These are phyloP conservation scores for Rhododendron ovatum DNA, from an alignment of 148 eudicot genomes.

Conservation along the genomic window DNA sequence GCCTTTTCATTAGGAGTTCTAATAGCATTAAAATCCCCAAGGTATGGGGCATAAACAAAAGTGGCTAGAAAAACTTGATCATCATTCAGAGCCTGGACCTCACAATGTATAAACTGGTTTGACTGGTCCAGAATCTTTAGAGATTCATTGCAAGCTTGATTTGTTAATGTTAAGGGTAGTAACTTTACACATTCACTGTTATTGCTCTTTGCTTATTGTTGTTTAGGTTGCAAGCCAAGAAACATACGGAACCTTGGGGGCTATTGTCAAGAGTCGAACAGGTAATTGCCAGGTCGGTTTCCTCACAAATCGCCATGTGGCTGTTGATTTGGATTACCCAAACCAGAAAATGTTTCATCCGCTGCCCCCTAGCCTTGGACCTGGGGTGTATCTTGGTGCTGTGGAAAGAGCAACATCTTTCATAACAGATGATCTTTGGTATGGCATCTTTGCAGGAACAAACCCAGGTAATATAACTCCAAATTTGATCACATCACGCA, in stretches of 20 bases:
- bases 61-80: too few relatives aligned
- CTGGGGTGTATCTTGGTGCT: conserved; percentile 71
- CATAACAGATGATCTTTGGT: conserved; percentile 67
- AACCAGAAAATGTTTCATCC: conserved; percentile 78
- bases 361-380: conserved; percentile 70
- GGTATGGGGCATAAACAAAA: too few relatives aligned
- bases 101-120: too few relatives aligned
- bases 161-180: background rate
- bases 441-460: conserved; percentile 65
- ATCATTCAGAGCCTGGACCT: too few relatives aligned
- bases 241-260: conserved; percentile 66
- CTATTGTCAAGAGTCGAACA: conserved; percentile 67
- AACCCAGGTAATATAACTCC: conserved; percentile 54
- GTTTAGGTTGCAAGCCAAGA: conserved; percentile 65
- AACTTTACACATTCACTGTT: background rate
- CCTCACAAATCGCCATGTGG: conserved; percentile 69
- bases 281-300: conserved; percentile 61
- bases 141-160: too few relatives aligned
- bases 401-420: conserved; percentile 75
- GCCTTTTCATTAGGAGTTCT: too few relatives aligned
- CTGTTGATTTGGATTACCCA: conserved; percentile 68
- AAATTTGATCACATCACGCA: background rate
- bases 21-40: too few relatives aligned
- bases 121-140: too few relatives aligned
- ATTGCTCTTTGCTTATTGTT: conserved; percentile 7